Evolutionary conservation across 148 eudicot species (phyloP).

Genomic region (Nepenthes mirabilis): DNA sequence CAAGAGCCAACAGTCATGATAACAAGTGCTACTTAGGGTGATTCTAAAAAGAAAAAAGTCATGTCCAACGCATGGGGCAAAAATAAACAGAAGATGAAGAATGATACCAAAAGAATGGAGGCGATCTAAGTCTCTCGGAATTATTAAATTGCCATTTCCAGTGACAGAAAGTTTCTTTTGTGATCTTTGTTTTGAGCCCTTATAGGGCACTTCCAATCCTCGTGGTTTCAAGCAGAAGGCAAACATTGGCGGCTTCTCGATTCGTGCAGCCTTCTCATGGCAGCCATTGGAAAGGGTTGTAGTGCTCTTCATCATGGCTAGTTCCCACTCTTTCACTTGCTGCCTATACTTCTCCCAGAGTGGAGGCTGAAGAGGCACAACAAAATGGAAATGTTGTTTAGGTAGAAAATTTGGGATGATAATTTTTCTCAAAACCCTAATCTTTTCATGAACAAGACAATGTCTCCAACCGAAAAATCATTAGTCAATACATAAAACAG

Average conservation of each 20-base stretch:
- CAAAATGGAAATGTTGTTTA: background rate
- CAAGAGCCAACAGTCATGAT: background rate
- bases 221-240: conserved; percentile 91
- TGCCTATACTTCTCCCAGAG: conserved; percentile 82
- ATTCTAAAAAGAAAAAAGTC: background rate
- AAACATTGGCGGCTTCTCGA: conserved; percentile 79
- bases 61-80: too few species aligned
- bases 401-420: too few species aligned
- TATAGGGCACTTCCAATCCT: conserved; percentile 73
- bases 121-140: conserved; percentile 42
- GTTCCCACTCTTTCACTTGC: conserved; percentile 81
- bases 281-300: conserved; percentile 24
- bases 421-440: too few species aligned
- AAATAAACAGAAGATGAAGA: background rate
- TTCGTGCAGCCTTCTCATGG: conserved; percentile 32
- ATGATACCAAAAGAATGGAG: conserved; percentile 45
- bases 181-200: conserved; percentile 80
- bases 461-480: too few species aligned
- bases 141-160: conserved; percentile 24
- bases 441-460: too few species aligned
- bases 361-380: conserved; percentile 55
- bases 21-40: background rate
- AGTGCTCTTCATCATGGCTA: conserved; percentile 26
- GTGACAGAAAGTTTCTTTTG: conserved; percentile 54
- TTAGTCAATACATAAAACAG: too few species aligned